Conservation (phyloP, 2,329 filamentous ascomycete genomes). For the Cadophora gregata region DNA sequence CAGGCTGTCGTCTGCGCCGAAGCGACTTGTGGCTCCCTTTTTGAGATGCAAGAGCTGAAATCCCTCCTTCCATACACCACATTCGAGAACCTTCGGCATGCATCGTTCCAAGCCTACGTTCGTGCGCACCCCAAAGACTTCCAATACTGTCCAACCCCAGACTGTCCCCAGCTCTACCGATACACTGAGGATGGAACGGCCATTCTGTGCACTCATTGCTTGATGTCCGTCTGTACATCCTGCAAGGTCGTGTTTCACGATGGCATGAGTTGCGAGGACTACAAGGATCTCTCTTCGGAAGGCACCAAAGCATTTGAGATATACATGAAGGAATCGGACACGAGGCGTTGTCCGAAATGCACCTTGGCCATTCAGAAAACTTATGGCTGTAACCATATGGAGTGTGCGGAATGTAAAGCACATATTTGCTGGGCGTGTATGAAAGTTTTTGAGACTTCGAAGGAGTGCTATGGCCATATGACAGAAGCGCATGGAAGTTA, state of each 20-base stretch:
- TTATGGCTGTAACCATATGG: conserved; percentile 55
- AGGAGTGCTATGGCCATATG: conserved; percentile 32
- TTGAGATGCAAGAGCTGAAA: neutral
- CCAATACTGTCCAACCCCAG: conserved; percentile 24
- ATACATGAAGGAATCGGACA: conserved; percentile 46
- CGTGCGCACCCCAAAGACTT: conserved; percentile 24
- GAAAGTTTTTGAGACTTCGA: conserved; percentile 41
- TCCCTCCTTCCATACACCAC: conserved; percentile 12
- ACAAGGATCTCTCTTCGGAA: conserved; percentile 24
- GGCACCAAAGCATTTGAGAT: conserved; percentile 26
- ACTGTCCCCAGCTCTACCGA: conserved; percentile 27
- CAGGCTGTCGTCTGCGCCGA: neutral
- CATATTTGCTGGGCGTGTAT: conserved; percentile 58
- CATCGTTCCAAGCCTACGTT: conserved; percentile 25
- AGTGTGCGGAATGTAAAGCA: conserved; percentile 48
- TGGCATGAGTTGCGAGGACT: conserved; percentile 31
- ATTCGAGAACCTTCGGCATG: conserved; percentile 26
- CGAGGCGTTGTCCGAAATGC: conserved; percentile 49
- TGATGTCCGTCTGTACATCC: conserved; percentile 27
- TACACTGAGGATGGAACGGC: neutral
- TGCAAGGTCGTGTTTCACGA: conserved; percentile 29
- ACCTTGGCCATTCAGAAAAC: conserved; percentile 38
- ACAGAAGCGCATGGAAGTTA: neutral
- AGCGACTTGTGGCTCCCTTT: neutral
- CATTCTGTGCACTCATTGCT: conserved; percentile 27